Conservation (phyloP, 441 rosid species). For the Populus trichocarpa region DNA sequence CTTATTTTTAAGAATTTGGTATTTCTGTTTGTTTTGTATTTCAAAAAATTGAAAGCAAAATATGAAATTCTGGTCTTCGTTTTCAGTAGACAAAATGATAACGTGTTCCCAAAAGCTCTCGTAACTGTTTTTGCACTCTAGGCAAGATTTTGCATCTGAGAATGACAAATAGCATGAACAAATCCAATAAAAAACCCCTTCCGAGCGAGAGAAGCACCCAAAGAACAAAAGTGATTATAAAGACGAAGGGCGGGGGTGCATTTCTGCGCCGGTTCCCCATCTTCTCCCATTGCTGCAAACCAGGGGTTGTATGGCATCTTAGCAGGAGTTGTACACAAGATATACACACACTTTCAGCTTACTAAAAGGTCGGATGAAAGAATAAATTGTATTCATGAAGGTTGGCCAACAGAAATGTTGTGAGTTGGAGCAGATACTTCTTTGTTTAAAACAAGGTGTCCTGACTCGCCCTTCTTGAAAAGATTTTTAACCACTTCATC, state of each 20-base stretch:
- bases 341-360: not conserved
- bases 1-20: too few relatives aligned
- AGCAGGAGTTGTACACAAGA: not conserved
- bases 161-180: not conserved
- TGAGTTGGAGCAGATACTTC: constrained; percentile 10
- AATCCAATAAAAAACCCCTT: not conserved
- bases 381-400: not conserved
- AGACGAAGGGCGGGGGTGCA: not conserved
- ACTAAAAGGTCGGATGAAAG: not conserved
- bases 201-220: not conserved
- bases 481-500: constrained; percentile 59
- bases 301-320: not conserved
- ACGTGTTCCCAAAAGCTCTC: too few relatives aligned
- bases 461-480: constrained; percentile 46
- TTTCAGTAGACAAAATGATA: too few relatives aligned
- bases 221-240: too few relatives aligned
- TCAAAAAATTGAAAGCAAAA: not conserved
- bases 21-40: not conserved
- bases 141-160: not conserved
- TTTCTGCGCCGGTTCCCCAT: not conserved
- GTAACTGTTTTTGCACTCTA: not conserved
- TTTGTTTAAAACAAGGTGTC: constrained; percentile 24
- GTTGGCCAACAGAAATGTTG: not conserved
- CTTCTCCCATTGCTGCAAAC: not conserved
- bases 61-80: too few relatives aligned